phyloP scores from a whole-genome alignment of 208 protist genomes.

The Naegleria gruberi region DNA sequence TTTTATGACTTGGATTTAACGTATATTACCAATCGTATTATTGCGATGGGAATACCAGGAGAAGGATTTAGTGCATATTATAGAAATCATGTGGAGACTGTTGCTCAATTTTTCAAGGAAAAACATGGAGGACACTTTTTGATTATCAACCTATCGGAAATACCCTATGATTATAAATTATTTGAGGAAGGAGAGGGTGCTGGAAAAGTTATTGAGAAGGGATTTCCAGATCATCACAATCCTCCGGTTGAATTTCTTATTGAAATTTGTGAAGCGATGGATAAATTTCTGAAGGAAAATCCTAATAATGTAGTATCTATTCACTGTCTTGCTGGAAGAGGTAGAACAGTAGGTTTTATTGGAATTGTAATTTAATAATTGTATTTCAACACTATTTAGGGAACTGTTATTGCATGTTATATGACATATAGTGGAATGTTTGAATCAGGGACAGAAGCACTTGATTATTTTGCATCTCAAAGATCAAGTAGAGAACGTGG shows the following conservation, averaged over 20 bases:
- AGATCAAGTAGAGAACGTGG: not conserved
- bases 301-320: constrained; percentile 25
- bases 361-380: not conserved
- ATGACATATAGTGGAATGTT: constrained; percentile 26
- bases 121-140: constrained; percentile 17
- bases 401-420: constrained; percentile 30
- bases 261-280: constrained; percentile 23
- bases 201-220: constrained; percentile 12
- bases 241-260: constrained; percentile 16
- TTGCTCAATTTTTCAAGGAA: constrained; percentile 13
- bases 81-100: not conserved
- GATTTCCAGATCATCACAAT: constrained; percentile 30
- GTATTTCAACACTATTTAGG: not conserved
- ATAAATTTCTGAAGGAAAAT: constrained; percentile 21
- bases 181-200: not conserved
- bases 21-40: constrained; percentile 56
- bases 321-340: constrained; percentile 34
- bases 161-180: constrained; percentile 12
- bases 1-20: constrained; percentile 81
- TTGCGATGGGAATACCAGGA: constrained; percentile 30
- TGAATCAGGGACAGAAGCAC: constrained; percentile 12
- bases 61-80: not conserved
- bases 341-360: constrained; percentile 2
- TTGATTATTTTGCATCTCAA: constrained; percentile 26
- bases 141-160: constrained; percentile 23